Percentiles rank a stretch among this genome's conserved stretches.
Conservation (phyloP, 768 basidiomycete species). For the Mrakia hoshinonis region DNA sequence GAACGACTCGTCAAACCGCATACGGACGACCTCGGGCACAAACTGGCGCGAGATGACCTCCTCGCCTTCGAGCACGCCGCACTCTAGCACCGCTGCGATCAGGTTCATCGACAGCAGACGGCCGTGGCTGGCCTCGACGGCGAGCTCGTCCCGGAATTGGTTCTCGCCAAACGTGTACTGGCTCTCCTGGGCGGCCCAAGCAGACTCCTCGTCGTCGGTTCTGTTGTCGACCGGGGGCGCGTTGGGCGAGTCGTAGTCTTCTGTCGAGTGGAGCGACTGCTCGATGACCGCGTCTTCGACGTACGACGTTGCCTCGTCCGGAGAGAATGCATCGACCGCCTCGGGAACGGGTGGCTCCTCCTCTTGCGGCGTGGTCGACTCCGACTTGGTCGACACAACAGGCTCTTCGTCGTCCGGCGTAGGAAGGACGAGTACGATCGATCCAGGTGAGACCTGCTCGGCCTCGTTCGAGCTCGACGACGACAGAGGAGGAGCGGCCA, state of each 20-base stretch:
- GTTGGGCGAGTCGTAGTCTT: slow-evolving; percentile 26
- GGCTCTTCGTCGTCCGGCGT: neutral
- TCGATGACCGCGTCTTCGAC: slow-evolving; percentile 1
- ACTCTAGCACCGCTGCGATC: slow-evolving; percentile 73
- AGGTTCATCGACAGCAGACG: slow-evolving; percentile 86
- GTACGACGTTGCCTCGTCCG: neutral
- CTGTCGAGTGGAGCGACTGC: neutral
- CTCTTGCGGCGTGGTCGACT: no score
- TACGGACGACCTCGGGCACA: slow-evolving; percentile 34
- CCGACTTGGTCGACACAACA: neutral
- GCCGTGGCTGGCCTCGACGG: slow-evolving; percentile 43
- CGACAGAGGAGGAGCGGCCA: neutral
- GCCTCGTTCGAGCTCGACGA: slow-evolving; percentile 49
- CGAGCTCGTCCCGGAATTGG: slow-evolving; percentile 18
- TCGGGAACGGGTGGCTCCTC: no score
- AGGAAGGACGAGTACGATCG: neutral
- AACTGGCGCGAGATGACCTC: slow-evolving; percentile 30
- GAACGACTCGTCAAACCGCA: slow-evolving; percentile 41
- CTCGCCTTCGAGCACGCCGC: slow-evolving; percentile 26
- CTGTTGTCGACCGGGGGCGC: slow-evolving; percentile 26
- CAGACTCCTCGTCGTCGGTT: slow-evolving; percentile 20
- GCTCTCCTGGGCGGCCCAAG: slow-evolving; percentile 8
- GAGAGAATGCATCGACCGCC: no score
- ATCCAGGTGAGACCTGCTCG: neutral
- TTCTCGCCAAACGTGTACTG: slow-evolving; percentile 4